Base-by-base conservation (phyloP, 345 rosid genomes). In the Gossypium rotundifolium region DNA sequence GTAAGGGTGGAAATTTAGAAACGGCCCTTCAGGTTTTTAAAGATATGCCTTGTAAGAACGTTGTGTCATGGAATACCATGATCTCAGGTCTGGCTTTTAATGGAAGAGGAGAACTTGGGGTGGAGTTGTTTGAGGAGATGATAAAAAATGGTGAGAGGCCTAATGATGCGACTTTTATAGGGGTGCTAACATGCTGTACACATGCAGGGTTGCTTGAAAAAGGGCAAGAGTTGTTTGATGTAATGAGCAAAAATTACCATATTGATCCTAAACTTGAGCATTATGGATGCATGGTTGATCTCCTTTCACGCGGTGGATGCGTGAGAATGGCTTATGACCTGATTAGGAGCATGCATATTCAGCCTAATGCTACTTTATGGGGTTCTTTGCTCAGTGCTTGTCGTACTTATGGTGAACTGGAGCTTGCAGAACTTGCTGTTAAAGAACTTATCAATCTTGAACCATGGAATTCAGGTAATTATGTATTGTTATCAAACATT, bases 261-360 rank as follows among this genome's bases (percentile, higher is more conserved):
- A 81, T 88, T 51, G 86, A 82, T 77, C 90, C 89, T 16, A 85
- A 81, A 73, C 80, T 81, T 0, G 97, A 85, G 82, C 97, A 91
- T 75, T 88, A 79, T 11, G 97, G 97, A 62, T 85, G 78, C 11
- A 83, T 91, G 97, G 89, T 88, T 75, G 94, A 91, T 83, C 83
- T 91, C 1, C 80, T 89, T 67, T 91, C 90, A 13, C 89, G 97
- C 9, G 27, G 78, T 49, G 94, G 97, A 48, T 54, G 71, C 27
- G 75, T 87, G 40, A 83, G 23, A 29, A 89, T 88, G 54, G 97
- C 94, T 13, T 87, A 81, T 80, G 89, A 86, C 78, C 70, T 91
- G 80, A 79, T 91, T 25, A 85, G 79, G 81, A 74, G 53, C 73
- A 83, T 85, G 87, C 84, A 85, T 9, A 70, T 78, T 33, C 58